Base-by-base conservation (phyloP, 1,139 yeast genomes). In the Geotrichum macrosporum region DNA sequence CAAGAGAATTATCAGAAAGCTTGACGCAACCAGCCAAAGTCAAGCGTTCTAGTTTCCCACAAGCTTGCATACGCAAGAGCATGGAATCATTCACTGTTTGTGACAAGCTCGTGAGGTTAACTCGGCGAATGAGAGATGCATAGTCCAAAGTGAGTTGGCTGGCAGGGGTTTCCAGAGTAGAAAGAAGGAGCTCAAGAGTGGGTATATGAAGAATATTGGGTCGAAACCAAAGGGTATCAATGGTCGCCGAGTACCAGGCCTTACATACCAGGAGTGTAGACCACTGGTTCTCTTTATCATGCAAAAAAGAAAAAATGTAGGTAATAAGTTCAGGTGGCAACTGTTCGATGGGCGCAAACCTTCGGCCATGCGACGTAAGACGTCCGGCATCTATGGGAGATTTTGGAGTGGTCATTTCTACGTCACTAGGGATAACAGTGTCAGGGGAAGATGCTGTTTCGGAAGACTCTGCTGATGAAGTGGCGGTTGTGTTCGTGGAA, bases 181-280 rank as follows among this genome's bases (percentile, higher is more conserved):
- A 41, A 19, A 51, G 37, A 19, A 57, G 46, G 10, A 40, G 27
- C 19, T 39, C 46, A 21, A 50, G 43, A 40, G 45, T 41, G 30
- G 22, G 44, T 26, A 42, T 32, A 40, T 19, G 34, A 22, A 42
- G 42, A 36, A 30, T 46, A 20, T 80, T 82, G 1, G 96, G 96
- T 52, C 97, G 76, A 61, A 86, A 85, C 94, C 96, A 89, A 35
- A 89, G 71, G 46, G 84, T 74, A 60, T 87, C 96, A 13, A 88
- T 79, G 16, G 87, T 81, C 41, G 86, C 71, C 55, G 80, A 78
- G 24, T 89, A 87, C 84, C 95, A 88, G 19, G 27, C 32, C 32
- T 78, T 78, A 64, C 95, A 88, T 8, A 87, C 92, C 2, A 88
- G 74, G 52, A 87, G 69, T 37, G 87, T 70, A 12, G 81, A 72